Conservation (phyloP, 345 rosid species). For the Heritiera fomes region DNA sequence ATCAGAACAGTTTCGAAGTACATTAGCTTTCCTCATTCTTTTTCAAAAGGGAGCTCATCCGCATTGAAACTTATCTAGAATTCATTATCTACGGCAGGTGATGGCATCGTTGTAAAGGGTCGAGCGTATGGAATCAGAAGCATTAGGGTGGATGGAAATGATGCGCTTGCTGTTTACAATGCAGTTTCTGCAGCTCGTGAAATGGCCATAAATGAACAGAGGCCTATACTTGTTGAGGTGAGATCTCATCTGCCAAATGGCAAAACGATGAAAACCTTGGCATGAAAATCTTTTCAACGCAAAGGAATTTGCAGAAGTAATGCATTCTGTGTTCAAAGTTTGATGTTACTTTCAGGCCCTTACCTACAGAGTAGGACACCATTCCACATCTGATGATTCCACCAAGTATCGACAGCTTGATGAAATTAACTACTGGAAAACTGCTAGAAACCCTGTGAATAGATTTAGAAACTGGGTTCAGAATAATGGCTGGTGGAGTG, state of each 20-base stretch:
- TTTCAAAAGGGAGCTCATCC: not conserved
- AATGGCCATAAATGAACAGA: slow-evolving; percentile 62
- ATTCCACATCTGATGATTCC: slow-evolving; percentile 90
- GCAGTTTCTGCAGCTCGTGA: slow-evolving; percentile 66
- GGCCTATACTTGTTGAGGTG: slow-evolving; percentile 71
- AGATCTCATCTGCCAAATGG: not conserved
- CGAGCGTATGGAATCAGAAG: slow-evolving; percentile 75
- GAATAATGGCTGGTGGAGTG: slow-evolving; percentile 77
- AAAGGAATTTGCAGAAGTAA: not conserved
- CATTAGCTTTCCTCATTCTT: not conserved
- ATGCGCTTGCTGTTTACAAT: slow-evolving; percentile 72
- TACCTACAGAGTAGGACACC: slow-evolving; percentile 81
- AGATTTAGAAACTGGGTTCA: slow-evolving; percentile 68
- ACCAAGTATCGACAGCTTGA: slow-evolving; percentile 64
- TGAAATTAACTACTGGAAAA: slow-evolving; percentile 78
- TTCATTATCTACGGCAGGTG: slow-evolving; percentile 43
- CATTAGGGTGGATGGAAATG: slow-evolving; percentile 86
- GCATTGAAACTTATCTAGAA: not conserved
- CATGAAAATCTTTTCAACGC: not conserved
- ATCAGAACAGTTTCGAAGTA: slow-evolving; percentile 83
- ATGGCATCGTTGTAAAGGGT: slow-evolving; percentile 81
- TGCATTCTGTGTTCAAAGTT: not conserved
- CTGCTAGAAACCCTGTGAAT: slow-evolving; percentile 59
- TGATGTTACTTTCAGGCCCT: slow-evolving; percentile 42
- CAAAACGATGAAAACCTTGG: not conserved